phyloP scores from a whole-genome alignment of 305 asterid species.

The Lippia alba region DNA sequence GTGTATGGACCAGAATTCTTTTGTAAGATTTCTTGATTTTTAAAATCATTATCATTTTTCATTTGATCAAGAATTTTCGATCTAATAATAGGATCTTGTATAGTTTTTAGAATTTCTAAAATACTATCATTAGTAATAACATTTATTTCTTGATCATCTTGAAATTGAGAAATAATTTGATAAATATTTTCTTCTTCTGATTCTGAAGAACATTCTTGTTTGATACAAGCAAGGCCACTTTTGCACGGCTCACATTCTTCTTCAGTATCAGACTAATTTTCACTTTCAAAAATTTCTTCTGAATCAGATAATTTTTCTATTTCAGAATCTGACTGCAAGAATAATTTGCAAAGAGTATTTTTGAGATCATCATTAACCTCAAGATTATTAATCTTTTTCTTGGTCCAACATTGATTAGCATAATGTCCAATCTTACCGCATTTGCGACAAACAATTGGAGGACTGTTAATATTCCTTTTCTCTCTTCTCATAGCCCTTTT shows the following conservation, averaged over 20 bases:
- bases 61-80: not conserved
- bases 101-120: not conserved
- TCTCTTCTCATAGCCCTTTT: too few species aligned
- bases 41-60: not conserved
- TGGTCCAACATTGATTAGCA: not conserved
- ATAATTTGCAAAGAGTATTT: not conserved
- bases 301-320: not conserved
- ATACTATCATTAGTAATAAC: not conserved
- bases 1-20: not conserved
- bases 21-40: not conserved
- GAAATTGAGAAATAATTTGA: not conserved
- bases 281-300: too few species aligned
- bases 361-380: not conserved
- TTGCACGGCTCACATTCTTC: not conserved
- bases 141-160: not conserved
- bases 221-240: not conserved
- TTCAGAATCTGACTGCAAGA: not conserved
- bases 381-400: slow-evolving; percentile 9
- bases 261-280: not conserved
- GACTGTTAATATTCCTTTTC: not conserved
- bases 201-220: not conserved
- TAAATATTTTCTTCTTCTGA: not conserved
- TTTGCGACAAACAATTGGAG: not conserved
- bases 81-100: not conserved
- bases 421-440: not conserved